Evolutionary conservation across 495 filamentous ascomycete genomes (phyloP), one percentile per base, ranked within the genome.

Genomic region (Aspergillus cristatus): DNA sequence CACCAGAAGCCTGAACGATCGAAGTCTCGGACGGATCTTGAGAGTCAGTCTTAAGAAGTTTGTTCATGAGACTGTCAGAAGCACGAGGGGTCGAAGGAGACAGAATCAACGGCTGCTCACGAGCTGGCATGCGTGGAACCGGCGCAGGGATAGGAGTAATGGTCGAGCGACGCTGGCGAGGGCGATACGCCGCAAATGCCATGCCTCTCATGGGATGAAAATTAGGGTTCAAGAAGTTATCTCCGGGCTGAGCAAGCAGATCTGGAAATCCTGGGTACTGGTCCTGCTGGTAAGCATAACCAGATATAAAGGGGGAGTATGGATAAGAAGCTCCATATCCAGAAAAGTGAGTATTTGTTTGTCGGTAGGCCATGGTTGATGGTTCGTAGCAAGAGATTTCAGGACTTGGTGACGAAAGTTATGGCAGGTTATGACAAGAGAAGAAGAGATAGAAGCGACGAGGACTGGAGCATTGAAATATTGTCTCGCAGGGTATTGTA

Each of bases 81-180:
- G 18, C 7, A 17, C 38, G 34, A 10, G 32, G 43, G 12, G 12
- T 32, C 7, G 17, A 11, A 13, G 42, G 37, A 12, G 43, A 46
- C 8, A 41, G 10, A 35, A 32, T 31, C 16, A 34, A 32, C 7
- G 22, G 18, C 42, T 40, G 37, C 11, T 14, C 28, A 18, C 20
- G 18, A 14, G 20, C 15, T 29, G 30, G 25, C 13, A 47, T 14
- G 14, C 41, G 37, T 12, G 1, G 14, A 22, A 38, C 29, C 18
- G 17, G 10, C 12, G 15, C 7, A 35, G 22, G n/a, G 17, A 14
- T 28, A 18, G 32, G 4, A 3, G 18, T 6, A 22, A 15, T 1
- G 18, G 28, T 11, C 10, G 18, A 22, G 13, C 20, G 34, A 35
- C 7, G 5, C 13, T 14, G 15, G 18, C 34, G 4, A 35, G 34